These are phyloP conservation scores for Populus hybrid DNA, from an alignment of 441 rosid genomes.

Conservation along the genomic window DNA sequence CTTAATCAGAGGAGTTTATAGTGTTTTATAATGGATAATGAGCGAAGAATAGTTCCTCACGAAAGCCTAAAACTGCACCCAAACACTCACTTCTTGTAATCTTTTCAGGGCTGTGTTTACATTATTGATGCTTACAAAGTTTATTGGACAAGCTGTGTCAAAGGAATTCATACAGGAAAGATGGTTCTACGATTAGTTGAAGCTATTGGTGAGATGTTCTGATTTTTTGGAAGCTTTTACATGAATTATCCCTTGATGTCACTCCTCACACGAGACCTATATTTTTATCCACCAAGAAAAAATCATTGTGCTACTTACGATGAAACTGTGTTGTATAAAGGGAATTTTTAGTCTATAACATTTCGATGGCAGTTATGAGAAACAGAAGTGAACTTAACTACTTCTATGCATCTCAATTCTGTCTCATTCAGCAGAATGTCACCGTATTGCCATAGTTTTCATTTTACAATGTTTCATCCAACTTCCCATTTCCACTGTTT, in stretches of 20 bases:
- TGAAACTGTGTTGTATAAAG: not conserved
- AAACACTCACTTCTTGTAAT: not conserved
- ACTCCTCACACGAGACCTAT: no score
- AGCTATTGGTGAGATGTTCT: slow-evolving; percentile 63
- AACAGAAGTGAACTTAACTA: not conserved
- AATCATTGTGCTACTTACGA: not conserved
- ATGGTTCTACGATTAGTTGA: slow-evolving; percentile 89
- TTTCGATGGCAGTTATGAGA: not conserved
- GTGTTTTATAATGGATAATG: not conserved
- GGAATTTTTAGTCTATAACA: not conserved
- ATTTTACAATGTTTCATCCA: not conserved
- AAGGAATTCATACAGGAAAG: slow-evolving; percentile 74
- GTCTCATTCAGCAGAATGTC: not conserved
- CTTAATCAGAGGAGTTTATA: not conserved
- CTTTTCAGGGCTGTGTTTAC: slow-evolving; percentile 65
- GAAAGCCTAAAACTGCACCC: not conserved
- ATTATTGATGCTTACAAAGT: slow-evolving; percentile 78
- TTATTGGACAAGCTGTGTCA: slow-evolving; percentile 75
- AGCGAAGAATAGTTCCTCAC: not conserved
- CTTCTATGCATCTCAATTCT: not conserved
- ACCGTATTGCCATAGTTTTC: not conserved
- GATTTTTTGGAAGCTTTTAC: not conserved
- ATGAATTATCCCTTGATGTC: not conserved
- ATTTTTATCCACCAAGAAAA: not conserved
- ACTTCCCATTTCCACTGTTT: not conserved